These are phyloP conservation scores for Cladosporium austrohemisphaericum DNA, from an alignment of 2,329 filamentous ascomycete genomes.

Conservation along the genomic window DNA sequence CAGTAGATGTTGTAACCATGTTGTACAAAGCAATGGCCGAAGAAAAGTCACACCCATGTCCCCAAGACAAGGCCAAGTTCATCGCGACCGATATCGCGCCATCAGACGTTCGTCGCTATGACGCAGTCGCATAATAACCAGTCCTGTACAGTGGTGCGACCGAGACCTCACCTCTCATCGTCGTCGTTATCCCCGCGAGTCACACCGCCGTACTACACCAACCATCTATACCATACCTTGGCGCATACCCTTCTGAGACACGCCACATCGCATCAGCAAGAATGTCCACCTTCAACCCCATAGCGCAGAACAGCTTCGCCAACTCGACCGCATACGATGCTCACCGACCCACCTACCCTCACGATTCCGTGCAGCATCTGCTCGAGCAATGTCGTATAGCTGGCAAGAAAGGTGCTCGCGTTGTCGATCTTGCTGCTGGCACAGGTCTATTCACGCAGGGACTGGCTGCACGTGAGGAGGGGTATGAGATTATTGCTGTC, in stretches of 20 bases:
- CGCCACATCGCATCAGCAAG: background rate
- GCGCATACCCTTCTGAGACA: background rate
- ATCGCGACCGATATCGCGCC: no score
- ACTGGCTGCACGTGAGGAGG: constrained; percentile 56
- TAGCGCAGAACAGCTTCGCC: constrained; percentile 54
- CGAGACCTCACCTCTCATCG: constrained; percentile 2
- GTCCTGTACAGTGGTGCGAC: no score
- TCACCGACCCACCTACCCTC: constrained; percentile 64
- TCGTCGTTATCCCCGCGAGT: no score
- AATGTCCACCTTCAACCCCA: constrained; percentile 7
- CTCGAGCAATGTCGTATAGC: constrained; percentile 54
- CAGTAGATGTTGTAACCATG: no score
- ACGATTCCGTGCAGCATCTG: constrained; percentile 55
- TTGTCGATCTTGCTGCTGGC: constrained; percentile 65
- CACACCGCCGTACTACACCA: background rate
- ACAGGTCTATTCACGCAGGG: constrained; percentile 68
- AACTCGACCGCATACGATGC: constrained; percentile 63
- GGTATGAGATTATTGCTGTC: constrained; percentile 58
- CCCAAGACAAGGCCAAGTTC: background rate
- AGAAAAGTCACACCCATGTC: no score
- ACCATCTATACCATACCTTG: background rate
- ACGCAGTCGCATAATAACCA: constrained; percentile 3
- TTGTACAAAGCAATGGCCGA: no score
- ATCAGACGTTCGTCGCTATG: background rate
- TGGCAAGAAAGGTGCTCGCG: constrained; percentile 43